Evolutionary conservation across 2,329 filamentous ascomycete species (phyloP), one percentile per base, ranked within the genome.

Genomic region (Cladobotryum mycophilum): DNA sequence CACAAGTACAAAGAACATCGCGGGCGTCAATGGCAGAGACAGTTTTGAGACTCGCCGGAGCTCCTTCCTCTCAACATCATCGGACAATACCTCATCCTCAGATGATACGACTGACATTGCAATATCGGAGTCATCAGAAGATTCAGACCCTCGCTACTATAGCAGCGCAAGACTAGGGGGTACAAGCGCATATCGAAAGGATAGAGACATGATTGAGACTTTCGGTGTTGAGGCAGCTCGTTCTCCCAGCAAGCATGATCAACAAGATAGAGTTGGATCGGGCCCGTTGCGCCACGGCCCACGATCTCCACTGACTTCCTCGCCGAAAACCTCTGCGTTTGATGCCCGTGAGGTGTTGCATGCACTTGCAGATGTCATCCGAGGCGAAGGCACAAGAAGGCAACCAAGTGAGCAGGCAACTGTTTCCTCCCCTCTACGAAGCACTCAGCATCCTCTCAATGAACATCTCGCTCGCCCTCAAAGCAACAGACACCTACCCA

Each of bases 301-400:
- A 18, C n/a, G 13, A 20, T 41, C 34, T 47, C 45, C 45, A 38
- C 45, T 43, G 20, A 41, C 45, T 38, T 45, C 49, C 8, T 45
- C 43, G 34, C 49, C 49, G 15, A 34, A 25, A 42, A 42, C 25
- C 1, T 36, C 46, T 11, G 42, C 44, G 8, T 20, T 43, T 11
- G 42, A 46, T 7, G 15, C 22, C 4, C 38, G 15, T 12, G 38
- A 41, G 13, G 38, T 41, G 15, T 20, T 41, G 15, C 38, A 41
- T 12, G 38, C 38, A 11, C 38, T 41, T 41, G 38, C 38, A 4
- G 38, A 41, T 20, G 17, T 15, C 15, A 41, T 41, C 5, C 38
- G 38, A 12, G 38, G 20, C 5, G 38, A 41, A 20, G 38, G 15
- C 17, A 15, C 38, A 18, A 41, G 38, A 20, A 20, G 4, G 13